These are phyloP conservation scores for Theileria luwenshuni DNA, from an alignment of 169 alveolate species.

Conservation along the genomic window DNA sequence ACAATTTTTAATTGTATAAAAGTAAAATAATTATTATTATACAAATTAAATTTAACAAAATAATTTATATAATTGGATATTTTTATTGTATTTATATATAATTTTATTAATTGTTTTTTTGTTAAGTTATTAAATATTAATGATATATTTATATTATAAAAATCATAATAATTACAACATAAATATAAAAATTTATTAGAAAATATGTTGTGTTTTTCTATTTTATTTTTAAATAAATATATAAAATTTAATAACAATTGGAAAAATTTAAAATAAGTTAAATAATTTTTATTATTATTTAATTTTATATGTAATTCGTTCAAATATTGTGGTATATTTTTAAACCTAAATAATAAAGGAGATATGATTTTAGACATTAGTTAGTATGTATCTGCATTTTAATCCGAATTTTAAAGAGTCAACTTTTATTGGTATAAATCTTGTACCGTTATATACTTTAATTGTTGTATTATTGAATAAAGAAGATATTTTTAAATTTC, in stretches of 20 bases:
- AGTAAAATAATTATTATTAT: conserved; percentile 4
- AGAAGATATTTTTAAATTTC: conserved; percentile 31
- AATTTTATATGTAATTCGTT: conserved; percentile 33
- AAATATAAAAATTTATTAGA: conserved; percentile 32
- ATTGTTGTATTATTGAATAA: conserved; percentile 32
- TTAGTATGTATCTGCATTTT: conserved; percentile 23
- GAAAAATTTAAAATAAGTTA: conserved; percentile 38
- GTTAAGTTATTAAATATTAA: conserved; percentile 19
- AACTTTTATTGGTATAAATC: conserved; percentile 40
- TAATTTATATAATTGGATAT: conserved; percentile 25
- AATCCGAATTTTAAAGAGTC: conserved; percentile 21
- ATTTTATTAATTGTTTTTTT: conserved; percentile 3
- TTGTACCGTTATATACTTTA: conserved; percentile 59
- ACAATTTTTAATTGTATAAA: background rate
- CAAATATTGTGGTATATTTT: conserved; percentile 5
- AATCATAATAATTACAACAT: conserved; percentile 22
- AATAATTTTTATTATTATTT: conserved; percentile 34
- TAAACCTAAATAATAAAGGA: conserved; percentile 41
- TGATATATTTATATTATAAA: conserved; percentile 28
- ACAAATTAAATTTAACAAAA: conserved; percentile 30
- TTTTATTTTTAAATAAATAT: conserved; percentile 22
- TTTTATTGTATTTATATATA: background rate
- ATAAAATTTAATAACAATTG: conserved; percentile 35
- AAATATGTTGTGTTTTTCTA: background rate
- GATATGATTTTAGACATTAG: conserved; percentile 48